These are phyloP conservation scores for Polyrhizophydium stewartii DNA, from an alignment of 371 early-diverging fungal genomes.

Conservation along the genomic window DNA sequence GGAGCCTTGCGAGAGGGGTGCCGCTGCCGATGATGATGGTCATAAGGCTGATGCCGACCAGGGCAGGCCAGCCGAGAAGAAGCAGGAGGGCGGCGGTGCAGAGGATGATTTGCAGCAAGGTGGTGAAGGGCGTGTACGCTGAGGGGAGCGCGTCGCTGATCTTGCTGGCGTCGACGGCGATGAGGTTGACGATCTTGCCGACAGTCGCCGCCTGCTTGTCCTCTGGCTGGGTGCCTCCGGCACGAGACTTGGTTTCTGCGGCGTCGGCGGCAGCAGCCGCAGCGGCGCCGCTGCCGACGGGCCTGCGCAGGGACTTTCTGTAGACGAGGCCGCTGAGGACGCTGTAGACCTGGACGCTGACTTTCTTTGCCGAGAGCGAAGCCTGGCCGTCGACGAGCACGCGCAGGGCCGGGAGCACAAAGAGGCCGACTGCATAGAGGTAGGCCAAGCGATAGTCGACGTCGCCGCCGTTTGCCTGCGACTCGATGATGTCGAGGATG, in stretches of 20 bases:
- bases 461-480: neutral
- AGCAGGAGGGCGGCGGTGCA: slow-evolving; percentile 14
- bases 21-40: slow-evolving; percentile 4
- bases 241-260: neutral
- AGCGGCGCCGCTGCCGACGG: neutral
- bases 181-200: slow-evolving; percentile 39
- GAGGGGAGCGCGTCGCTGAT: slow-evolving; percentile 15
- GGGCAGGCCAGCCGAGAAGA: slow-evolving; percentile 31
- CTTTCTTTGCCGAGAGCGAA: neutral
- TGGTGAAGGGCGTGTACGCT: neutral
- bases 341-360: slow-evolving; percentile 9
- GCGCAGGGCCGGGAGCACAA: neutral
- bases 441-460: neutral
- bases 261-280: neutral
- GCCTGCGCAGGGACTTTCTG: slow-evolving; percentile 8
- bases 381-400: neutral
- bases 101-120: slow-evolving; percentile 3
- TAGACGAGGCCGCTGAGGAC: slow-evolving; percentile 6
- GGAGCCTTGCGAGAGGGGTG: slow-evolving; percentile 8
- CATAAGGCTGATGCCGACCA: slow-evolving; percentile 27
- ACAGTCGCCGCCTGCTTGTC: slow-evolving; percentile 11
- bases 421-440: neutral
- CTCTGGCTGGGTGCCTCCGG: neutral
- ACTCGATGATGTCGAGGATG: neutral
- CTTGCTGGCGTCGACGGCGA: slow-evolving; percentile 48